A percentile compares a stretch with the other conserved stretches of the same genome.
Conservation (phyloP, 371 early-diverging fungal genomes). For the Apophysomyces variabilis region DNA sequence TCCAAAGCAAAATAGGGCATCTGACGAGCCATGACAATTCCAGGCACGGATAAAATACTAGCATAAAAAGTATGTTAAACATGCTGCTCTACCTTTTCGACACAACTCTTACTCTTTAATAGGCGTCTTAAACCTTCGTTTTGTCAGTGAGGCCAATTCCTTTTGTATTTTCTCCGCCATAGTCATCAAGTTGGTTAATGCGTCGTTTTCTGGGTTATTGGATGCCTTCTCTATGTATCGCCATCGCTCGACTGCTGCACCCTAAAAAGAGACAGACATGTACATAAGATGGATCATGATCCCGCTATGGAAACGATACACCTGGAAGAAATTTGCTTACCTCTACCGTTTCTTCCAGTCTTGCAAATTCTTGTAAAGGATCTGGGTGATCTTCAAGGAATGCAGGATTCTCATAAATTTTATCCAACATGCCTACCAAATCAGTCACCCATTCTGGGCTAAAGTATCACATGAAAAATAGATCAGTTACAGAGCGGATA, state of each 20-base stretch:
- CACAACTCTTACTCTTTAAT: constrained; percentile 41
- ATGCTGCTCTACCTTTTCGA: background rate
- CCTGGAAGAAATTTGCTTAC: constrained; percentile 26
- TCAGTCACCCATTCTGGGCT: constrained; percentile 51
- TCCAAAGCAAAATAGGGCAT: constrained; percentile 59
- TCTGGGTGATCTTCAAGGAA: constrained; percentile 50
- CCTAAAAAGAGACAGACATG: constrained; percentile 20
- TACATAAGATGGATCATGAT: no score
- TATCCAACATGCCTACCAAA: constrained; percentile 46
- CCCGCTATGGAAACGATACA: background rate
- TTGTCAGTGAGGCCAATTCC: constrained; percentile 45
- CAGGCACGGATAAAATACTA: constrained; percentile 40
- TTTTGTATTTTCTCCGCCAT: constrained; percentile 54
- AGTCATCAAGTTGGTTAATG: constrained; percentile 35
- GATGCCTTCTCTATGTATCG: constrained; percentile 40
- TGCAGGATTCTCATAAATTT: constrained; percentile 56
- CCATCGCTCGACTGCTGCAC: constrained; percentile 59
- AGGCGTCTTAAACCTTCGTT: constrained; percentile 45
- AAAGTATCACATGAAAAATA: background rate
- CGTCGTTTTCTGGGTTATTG: constrained; percentile 35
- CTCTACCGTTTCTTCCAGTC: constrained; percentile 50
- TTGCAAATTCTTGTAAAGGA: constrained; percentile 37
- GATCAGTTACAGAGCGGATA: background rate
- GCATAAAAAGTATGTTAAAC: no score
- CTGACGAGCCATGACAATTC: constrained; percentile 56